Percentiles rank a stretch among this genome's conserved stretches.
These are phyloP conservation scores for Salisapilia sapeloensis DNA, from an alignment of 352 stramenopile species.

Conservation along the genomic window DNA sequence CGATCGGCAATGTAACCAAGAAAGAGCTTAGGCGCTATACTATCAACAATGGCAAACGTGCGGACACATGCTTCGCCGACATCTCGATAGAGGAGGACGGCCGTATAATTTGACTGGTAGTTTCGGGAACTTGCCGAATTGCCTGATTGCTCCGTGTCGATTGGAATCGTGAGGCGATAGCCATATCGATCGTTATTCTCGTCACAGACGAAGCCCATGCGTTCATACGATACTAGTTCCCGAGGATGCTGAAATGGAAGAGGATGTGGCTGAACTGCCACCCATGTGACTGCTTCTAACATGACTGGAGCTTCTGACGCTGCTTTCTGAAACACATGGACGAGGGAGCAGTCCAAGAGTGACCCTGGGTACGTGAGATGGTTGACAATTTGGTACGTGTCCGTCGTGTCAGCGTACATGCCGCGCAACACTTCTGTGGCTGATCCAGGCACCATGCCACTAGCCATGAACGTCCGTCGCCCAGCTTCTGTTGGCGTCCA, in stretches of 20 bases:
- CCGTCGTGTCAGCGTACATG: constrained; percentile 28
- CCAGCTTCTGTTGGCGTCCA: too few relatives aligned
- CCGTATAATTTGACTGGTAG: constrained; percentile 14
- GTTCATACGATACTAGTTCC: constrained; percentile 34
- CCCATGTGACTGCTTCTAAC: constrained; percentile 49
- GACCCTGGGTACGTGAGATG: too few relatives aligned
- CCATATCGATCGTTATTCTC: constrained; percentile 28
- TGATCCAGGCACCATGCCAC: constrained; percentile 29
- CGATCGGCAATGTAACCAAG: constrained; percentile 20
- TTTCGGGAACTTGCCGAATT: too few relatives aligned
- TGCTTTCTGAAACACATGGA: constrained; percentile 40
- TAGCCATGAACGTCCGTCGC: too few relatives aligned
- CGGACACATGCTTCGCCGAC: constrained; percentile 28
- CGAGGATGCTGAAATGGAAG: constrained; percentile 21
- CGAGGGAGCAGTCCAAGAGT: constrained; percentile 27
- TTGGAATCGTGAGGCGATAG: constrained; percentile 35
- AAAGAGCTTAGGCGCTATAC: constrained; percentile 15
- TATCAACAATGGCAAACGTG: constrained; percentile 37
- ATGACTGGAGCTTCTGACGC: constrained; percentile 19
- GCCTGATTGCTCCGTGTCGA: too few relatives aligned
- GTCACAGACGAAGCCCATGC: constrained; percentile 44
- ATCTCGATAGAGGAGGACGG: constrained; percentile 26
- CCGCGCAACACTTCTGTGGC: constrained; percentile 35
- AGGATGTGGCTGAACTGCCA: constrained; percentile 29
- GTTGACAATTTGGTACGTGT: constrained; percentile 24